Evolutionary conservation across 331 rosid species (phyloP).

Genomic region (Spiraea crenata): DNA sequence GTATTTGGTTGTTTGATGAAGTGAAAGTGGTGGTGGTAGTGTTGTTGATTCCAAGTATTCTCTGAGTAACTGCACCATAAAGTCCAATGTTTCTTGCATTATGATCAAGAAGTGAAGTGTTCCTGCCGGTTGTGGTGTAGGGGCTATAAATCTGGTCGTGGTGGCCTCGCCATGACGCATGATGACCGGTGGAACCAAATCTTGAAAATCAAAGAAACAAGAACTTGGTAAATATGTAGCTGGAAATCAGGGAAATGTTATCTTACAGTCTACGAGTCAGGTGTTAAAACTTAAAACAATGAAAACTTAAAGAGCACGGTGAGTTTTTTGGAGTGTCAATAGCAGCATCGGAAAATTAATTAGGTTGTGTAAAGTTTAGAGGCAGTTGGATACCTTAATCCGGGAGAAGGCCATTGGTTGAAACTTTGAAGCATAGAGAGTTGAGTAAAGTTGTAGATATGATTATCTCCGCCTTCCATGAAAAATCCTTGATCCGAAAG

Average conservation of each 20-base stretch:
- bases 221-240: too few species aligned
- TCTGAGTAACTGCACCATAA: constrained; percentile 27
- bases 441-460: constrained; percentile 47
- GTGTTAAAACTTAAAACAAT: not conserved
- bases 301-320: not conserved
- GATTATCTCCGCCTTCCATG: constrained; percentile 39
- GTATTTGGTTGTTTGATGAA: constrained; percentile 14
- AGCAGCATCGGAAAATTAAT: not conserved
- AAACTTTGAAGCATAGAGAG: constrained; percentile 48
- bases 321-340: too few species aligned
- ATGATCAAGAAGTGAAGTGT: constrained; percentile 1
- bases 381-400: constrained; percentile 29
- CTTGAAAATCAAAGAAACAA: constrained; percentile 17
- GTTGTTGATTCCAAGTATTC: constrained; percentile 23
- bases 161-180: constrained; percentile 18
- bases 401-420: constrained; percentile 36
- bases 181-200: not conserved
- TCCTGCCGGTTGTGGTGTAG: not conserved
- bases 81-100: constrained; percentile 15
- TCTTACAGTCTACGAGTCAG: too few species aligned
- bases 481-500: constrained; percentile 34
- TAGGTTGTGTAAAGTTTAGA: not conserved
- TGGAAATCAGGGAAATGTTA: too few species aligned
- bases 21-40: not conserved
- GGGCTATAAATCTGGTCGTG: constrained; percentile 30